Conservation (phyloP, 1,139 yeast genomes). For the Suhomyces anneliseae region DNA sequence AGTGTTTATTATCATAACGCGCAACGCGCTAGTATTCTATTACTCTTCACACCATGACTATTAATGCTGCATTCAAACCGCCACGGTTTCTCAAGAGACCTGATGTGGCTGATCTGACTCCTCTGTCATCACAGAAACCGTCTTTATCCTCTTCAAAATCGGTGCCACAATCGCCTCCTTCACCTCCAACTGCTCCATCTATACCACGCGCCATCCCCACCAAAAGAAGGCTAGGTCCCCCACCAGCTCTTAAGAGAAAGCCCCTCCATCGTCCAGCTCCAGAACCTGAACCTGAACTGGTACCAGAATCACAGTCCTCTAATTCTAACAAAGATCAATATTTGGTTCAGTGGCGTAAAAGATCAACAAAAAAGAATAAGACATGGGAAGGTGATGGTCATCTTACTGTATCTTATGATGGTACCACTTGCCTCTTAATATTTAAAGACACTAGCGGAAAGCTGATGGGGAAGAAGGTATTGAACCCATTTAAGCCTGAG, state of each 20-base stretch:
- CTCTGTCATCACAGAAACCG: neutral
- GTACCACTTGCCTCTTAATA: constrained; percentile 3
- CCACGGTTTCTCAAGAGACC: constrained; percentile 2
- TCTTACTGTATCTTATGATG: constrained; percentile 23
- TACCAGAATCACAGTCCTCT: neutral
- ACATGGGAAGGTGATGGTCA: constrained; percentile 95
- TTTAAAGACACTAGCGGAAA: constrained; percentile 16
- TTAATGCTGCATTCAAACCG: constrained; percentile 4
- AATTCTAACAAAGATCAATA: constrained; percentile 16
- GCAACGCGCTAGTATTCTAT: neutral
- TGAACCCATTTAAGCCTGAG: constrained; percentile 8
- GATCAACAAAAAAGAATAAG: constrained; percentile 74
- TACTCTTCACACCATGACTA: neutral
- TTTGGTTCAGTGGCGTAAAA: constrained; percentile 68
- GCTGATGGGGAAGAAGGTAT: constrained; percentile 10
- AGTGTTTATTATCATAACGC: neutral
- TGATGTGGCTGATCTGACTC: neutral
- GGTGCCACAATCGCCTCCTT: neutral
- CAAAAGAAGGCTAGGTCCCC: constrained; percentile 2
- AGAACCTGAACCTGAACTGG: neutral
- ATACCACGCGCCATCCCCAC: neutral
- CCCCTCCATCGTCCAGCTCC: neutral
- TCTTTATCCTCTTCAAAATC: neutral
- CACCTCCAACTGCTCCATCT: neutral
- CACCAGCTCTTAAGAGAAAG: neutral